Conservation (phyloP, 139 green algal species). For the Chlorella sp. region DNA sequence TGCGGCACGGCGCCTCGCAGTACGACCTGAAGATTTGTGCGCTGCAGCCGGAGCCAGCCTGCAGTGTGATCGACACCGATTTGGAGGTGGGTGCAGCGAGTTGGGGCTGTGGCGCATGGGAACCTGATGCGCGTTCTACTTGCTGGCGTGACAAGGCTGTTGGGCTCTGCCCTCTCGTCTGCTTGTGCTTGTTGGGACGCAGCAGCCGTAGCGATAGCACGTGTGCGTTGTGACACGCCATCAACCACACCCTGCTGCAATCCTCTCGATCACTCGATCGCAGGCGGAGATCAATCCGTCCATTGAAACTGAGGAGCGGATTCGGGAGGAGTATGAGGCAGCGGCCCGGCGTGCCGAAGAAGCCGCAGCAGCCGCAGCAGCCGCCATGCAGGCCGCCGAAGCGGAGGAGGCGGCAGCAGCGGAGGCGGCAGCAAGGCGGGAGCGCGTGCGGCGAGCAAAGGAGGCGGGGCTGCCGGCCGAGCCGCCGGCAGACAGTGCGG, state of each 20-base stretch:
- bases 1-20: constrained; percentile 37
- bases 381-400: constrained; percentile 31
- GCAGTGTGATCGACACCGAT: constrained; percentile 24
- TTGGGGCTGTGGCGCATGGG: too few relatives aligned
- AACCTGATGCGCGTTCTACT: too few relatives aligned
- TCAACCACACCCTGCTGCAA: too few relatives aligned
- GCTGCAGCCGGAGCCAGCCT: constrained; percentile 56
- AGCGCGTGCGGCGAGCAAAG: constrained; percentile 41
- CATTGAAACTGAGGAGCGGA: constrained; percentile 74
- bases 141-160: too few relatives aligned
- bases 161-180: too few relatives aligned
- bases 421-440: constrained; percentile 16
- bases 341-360: constrained; percentile 21
- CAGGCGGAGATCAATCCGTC: constrained; percentile 84
- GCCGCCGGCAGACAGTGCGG: constrained; percentile 24
- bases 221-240: too few relatives aligned
- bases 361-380: constrained; percentile 12
- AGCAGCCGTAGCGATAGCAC: too few relatives aligned
- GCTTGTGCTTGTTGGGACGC: too few relatives aligned
- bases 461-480: constrained; percentile 60
- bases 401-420: constrained; percentile 38
- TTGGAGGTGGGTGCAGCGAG: too few relatives aligned
- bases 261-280: constrained; percentile 13
- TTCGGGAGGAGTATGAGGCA: constrained; percentile 42
- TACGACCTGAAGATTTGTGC: constrained; percentile 68